phyloP scores from a whole-genome alignment of 148 eudicot genomes.

The Chenopodium album region DNA sequence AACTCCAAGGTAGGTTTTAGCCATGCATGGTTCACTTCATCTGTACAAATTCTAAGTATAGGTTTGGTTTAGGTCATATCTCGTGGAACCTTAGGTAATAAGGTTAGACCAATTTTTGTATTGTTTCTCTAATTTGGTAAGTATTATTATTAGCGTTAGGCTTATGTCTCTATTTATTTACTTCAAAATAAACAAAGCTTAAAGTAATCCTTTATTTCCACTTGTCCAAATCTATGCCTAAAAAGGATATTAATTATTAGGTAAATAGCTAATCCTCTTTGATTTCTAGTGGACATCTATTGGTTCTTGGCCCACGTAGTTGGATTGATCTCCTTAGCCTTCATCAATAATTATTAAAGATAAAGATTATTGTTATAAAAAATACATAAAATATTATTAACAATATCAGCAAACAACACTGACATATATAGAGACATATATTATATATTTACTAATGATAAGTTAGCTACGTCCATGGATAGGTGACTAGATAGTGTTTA shows the following conservation, averaged over 20 bases:
- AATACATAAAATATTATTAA: too few species aligned
- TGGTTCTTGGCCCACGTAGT: too few species aligned
- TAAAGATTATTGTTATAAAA: too few species aligned
- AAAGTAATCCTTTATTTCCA: background rate
- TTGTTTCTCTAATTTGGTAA: background rate
- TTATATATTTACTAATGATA: too few species aligned
- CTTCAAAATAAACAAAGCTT: background rate
- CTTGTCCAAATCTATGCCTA: background rate
- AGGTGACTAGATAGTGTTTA: too few species aligned
- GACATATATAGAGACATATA: too few species aligned
- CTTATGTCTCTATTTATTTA: slow-evolving; percentile 10
- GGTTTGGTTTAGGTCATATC: slow-evolving; percentile 26
- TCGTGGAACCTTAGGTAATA: background rate
- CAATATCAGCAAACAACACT: too few species aligned
- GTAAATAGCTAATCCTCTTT: slow-evolving; percentile 3
- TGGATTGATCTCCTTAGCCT: too few species aligned
- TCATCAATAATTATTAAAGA: too few species aligned
- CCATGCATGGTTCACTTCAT: slow-evolving; percentile 11
- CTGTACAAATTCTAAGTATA: background rate
- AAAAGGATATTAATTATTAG: background rate
- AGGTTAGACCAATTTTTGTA: background rate
- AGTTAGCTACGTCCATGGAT: too few species aligned
- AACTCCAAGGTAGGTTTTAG: slow-evolving; percentile 16
- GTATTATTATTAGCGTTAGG: slow-evolving; percentile 17
- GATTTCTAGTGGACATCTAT: too few species aligned